These are phyloP conservation scores for Parathielavia appendiculata DNA, from an alignment of 495 filamentous ascomycete genomes.

Conservation along the genomic window DNA sequence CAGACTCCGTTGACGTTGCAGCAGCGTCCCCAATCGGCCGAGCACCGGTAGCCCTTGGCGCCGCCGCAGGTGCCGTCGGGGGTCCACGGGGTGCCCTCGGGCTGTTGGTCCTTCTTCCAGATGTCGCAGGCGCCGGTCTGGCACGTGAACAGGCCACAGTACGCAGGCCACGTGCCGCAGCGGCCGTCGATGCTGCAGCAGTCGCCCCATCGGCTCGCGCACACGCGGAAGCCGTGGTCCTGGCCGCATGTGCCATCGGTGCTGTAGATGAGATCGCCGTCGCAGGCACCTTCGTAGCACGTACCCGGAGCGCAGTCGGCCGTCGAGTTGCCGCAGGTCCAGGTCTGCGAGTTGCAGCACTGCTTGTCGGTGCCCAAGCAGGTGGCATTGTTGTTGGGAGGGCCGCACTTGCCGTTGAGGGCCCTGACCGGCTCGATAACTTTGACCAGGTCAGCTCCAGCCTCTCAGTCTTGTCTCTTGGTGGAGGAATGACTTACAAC, in stretches of 20 bases:
- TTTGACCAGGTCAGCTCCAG: conserved; percentile 13
- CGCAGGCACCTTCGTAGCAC: conserved; percentile 30
- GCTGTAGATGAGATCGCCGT: conserved; percentile 19
- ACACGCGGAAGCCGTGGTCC: conserved; percentile 17
- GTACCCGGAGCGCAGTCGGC: conserved; percentile 30
- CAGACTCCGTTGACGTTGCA: conserved; percentile 8
- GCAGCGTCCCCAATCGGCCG: conserved; percentile 1
- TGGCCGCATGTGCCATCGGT: conserved; percentile 30
- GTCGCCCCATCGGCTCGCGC: conserved; percentile 29
- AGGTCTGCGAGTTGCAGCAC: conserved; percentile 30
- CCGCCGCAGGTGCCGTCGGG: conserved; percentile 8
- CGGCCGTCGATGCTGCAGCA: conserved; percentile 28
- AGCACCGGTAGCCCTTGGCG: conserved; percentile 3
- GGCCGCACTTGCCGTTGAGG: conserved; percentile 27
- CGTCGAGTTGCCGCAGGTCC: conserved; percentile 25
- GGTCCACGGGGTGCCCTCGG: conserved; percentile 6
- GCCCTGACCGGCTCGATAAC: conserved; percentile 27
- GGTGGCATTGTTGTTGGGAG: conserved; percentile 30
- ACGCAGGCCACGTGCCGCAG: background rate
- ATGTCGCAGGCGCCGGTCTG: background rate
- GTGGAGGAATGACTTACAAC: conserved; percentile 26
- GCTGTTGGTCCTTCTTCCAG: conserved; percentile 6
- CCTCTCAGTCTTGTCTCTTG: background rate
- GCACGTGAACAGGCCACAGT: background rate
- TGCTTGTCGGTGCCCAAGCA: conserved; percentile 24